Conservation (phyloP, 257 asterid species). For the Scutellaria barbata region DNA sequence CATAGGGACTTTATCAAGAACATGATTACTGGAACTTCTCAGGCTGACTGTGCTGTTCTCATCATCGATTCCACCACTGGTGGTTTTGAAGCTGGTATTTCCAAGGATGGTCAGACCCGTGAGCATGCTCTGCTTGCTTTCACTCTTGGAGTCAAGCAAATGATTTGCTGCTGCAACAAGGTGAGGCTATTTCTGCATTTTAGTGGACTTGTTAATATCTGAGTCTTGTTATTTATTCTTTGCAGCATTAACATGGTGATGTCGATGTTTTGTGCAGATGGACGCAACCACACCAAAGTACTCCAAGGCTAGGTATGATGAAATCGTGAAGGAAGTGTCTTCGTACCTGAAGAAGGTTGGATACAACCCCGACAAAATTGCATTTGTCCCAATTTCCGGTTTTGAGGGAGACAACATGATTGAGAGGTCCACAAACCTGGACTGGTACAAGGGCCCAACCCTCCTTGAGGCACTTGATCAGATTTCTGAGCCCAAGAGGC, state of each 20-base stretch:
- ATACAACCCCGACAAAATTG: constrained; percentile 70
- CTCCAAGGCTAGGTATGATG: constrained; percentile 65
- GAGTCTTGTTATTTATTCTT: neutral
- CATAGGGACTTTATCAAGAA: constrained; percentile 35
- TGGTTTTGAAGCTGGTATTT: constrained; percentile 91
- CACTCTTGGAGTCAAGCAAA: constrained; percentile 86
- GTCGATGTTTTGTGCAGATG: constrained; percentile 45
- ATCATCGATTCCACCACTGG: constrained; percentile 89
- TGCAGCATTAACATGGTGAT: neutral
- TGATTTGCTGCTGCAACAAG: constrained; percentile 85
- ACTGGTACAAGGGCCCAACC: constrained; percentile 75
- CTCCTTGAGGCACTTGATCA: constrained; percentile 61
- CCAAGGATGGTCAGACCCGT: constrained; percentile 91
- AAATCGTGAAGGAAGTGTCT: constrained; percentile 67
- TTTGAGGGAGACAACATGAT: constrained; percentile 70
- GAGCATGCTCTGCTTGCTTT: constrained; percentile 86
- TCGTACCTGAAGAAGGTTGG: constrained; percentile 72
- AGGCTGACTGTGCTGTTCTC: constrained; percentile 81
- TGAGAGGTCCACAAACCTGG: constrained; percentile 65
- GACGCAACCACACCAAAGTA: constrained; percentile 72
- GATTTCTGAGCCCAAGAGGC: constrained; percentile 77
- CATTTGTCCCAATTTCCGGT: constrained; percentile 68
- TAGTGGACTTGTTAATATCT: neutral
- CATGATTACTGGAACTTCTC: constrained; percentile 53
- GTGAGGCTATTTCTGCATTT: constrained; percentile 17